Evolutionary conservation across 257 asterid genomes (phyloP).

Genomic region (Salvia miltiorrhiza): DNA sequence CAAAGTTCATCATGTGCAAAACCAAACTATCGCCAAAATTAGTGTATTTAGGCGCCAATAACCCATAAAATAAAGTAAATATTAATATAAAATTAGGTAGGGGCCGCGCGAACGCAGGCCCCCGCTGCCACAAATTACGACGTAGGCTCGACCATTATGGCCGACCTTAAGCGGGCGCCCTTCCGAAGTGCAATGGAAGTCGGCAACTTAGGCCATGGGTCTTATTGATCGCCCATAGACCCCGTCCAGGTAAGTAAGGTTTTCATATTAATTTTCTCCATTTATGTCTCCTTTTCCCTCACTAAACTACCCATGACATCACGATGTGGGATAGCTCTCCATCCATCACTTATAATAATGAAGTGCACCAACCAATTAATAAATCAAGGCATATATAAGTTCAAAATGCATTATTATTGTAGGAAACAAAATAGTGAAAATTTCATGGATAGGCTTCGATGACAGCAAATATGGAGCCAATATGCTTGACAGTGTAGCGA

Average conservation of each 20-base stretch:
- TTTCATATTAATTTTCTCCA: not conserved
- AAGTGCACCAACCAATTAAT: not conserved
- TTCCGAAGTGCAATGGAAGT: constrained; percentile 23
- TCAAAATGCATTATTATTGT: not conserved
- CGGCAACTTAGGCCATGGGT: constrained; percentile 25
- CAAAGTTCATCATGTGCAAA: too few species aligned
- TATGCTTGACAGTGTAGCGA: constrained; percentile 21
- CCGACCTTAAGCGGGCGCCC: constrained; percentile 21
- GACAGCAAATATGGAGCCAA: constrained; percentile 24
- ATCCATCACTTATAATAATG: not conserved
- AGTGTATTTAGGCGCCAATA: too few species aligned
- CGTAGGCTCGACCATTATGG: not conserved
- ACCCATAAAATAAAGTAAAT: too few species aligned
- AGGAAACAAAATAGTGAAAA: too few species aligned
- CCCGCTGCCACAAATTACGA: not conserved
- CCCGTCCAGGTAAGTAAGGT: constrained; percentile 28
- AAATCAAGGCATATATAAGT: not conserved
- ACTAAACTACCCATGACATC: not conserved
- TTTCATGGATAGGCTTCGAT: constrained; percentile 13
- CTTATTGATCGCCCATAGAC: constrained; percentile 19
- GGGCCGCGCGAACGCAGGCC: too few species aligned
- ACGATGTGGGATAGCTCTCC: not conserved
- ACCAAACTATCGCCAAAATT: too few species aligned
- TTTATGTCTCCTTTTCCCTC: not conserved
- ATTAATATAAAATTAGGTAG: too few species aligned